Evolutionary conservation across 768 basidiomycete species (phyloP).

Genomic region (Termitomyces sp.): DNA sequence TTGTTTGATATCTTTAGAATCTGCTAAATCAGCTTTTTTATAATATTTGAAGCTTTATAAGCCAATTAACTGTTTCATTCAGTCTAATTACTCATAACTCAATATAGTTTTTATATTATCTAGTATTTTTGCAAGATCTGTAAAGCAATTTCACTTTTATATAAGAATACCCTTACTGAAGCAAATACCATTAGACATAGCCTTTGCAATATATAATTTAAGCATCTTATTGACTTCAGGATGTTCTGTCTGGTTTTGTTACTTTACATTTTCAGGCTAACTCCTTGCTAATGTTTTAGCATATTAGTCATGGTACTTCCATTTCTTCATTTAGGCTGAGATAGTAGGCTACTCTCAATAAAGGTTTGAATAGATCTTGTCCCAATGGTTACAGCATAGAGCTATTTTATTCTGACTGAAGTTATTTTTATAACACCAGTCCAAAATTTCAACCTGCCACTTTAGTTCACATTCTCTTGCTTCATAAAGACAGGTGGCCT

Average conservation of each 20-base stretch:
- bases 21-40: conserved; percentile 28
- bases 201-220: conserved; percentile 12
- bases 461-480: not conserved
- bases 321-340: not conserved
- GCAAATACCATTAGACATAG: conserved; percentile 22
- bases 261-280: not conserved
- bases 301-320: not conserved
- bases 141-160: conserved; percentile 29
- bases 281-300: not conserved
- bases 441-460: not conserved
- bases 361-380: not conserved
- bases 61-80: conserved; percentile 18
- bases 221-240: conserved; percentile 7
- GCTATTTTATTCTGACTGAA: not conserved
- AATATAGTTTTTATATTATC: conserved; percentile 24
- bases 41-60: conserved; percentile 22
- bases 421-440: not conserved
- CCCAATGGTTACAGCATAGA: not conserved
- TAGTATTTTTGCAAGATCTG: conserved; percentile 24
- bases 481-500: not conserved
- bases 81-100: conserved; percentile 28
- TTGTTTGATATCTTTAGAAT: conserved; percentile 14
- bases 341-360: not conserved
- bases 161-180: conserved; percentile 28
- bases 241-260: not conserved